These are phyloP conservation scores for Tephrocybe rancida DNA, from an alignment of 768 basidiomycete genomes.

Conservation along the genomic window DNA sequence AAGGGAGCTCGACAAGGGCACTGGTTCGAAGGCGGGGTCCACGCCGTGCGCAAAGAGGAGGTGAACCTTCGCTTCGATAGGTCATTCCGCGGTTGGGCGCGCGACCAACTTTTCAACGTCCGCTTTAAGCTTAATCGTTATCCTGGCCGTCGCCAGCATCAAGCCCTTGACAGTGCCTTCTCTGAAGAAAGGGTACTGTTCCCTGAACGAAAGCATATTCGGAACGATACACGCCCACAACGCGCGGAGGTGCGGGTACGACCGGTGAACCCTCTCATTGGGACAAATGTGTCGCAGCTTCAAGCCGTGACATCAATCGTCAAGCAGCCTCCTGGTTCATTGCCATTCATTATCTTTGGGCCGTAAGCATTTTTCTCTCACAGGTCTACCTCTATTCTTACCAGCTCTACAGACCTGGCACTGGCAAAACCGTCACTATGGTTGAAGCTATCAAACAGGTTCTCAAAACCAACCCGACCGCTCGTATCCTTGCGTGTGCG, in stretches of 20 bases:
- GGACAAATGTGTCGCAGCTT: constrained; percentile 47
- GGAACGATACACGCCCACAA: constrained; percentile 10
- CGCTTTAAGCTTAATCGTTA: constrained; percentile 61
- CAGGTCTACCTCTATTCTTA: not conserved
- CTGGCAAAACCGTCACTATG: constrained; percentile 68
- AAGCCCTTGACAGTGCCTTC: constrained; percentile 51
- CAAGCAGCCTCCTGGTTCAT: constrained; percentile 41
- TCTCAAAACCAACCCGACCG: constrained; percentile 33
- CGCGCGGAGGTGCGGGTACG: constrained; percentile 17
- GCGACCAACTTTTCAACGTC: constrained; percentile 44
- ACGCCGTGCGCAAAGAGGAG: constrained; percentile 47
- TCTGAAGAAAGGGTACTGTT: constrained; percentile 52
- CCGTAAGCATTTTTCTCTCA: constrained; percentile 44
- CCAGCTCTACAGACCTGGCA: constrained; percentile 49
- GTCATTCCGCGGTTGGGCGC: constrained; percentile 47
- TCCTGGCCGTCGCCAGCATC: constrained; percentile 59
- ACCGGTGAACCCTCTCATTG: constrained; percentile 45
- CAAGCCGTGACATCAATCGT: constrained; percentile 52
- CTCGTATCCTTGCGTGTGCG: constrained; percentile 58
- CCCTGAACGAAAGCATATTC: constrained; percentile 37
- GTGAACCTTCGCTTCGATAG: constrained; percentile 53
- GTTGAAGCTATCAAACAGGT: constrained; percentile 63
- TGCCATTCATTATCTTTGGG: constrained; percentile 64
- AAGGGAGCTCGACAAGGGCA: constrained; percentile 38
- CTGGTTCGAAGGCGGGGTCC: constrained; percentile 65